Conservation (phyloP, 2,329 filamentous ascomycete genomes). For the Biscogniauxia mediterranea region DNA sequence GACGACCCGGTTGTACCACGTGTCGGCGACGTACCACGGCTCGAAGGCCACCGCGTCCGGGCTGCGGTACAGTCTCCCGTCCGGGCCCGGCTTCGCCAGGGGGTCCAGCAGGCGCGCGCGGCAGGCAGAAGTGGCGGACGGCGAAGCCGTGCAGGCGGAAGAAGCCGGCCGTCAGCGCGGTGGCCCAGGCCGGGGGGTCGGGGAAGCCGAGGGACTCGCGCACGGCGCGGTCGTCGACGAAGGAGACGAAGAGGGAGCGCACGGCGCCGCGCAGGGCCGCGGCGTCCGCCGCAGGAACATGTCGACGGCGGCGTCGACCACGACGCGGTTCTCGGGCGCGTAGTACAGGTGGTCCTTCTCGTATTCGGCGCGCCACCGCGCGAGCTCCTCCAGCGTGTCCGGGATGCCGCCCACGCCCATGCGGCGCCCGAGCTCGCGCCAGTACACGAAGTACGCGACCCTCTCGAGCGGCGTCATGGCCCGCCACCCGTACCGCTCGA, state of each 20-base stretch:
- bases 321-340: constrained; percentile 22
- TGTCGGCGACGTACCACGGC: constrained; percentile 27
- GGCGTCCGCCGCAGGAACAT: constrained; percentile 21
- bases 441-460: constrained; percentile 23
- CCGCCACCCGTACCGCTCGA: constrained; percentile 26
- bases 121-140: constrained; percentile 16
- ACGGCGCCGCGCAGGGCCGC: constrained; percentile 13
- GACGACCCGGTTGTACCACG: constrained; percentile 18
- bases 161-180: constrained; percentile 12
- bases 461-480: constrained; percentile 21
- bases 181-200: constrained; percentile 20
- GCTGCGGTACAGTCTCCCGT: constrained; percentile 19
- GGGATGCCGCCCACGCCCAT: constrained; percentile 26
- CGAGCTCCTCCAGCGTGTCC: constrained; percentile 21
- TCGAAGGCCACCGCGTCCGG: constrained; percentile 20
- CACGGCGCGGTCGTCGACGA: constrained; percentile 23
- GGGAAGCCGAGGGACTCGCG: constrained; percentile 22
- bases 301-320: constrained; percentile 21
- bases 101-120: constrained; percentile 12
- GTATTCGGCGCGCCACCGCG: constrained; percentile 20
- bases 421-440: constrained; percentile 25
- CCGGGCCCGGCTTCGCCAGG: constrained; percentile 8
- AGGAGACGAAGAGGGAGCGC: constrained; percentile 17
- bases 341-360: constrained; percentile 23
- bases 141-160: constrained; percentile 14